Evolutionary conservation across 345 rosid genomes (phyloP).

Genomic region (Psidium guajava): DNA sequence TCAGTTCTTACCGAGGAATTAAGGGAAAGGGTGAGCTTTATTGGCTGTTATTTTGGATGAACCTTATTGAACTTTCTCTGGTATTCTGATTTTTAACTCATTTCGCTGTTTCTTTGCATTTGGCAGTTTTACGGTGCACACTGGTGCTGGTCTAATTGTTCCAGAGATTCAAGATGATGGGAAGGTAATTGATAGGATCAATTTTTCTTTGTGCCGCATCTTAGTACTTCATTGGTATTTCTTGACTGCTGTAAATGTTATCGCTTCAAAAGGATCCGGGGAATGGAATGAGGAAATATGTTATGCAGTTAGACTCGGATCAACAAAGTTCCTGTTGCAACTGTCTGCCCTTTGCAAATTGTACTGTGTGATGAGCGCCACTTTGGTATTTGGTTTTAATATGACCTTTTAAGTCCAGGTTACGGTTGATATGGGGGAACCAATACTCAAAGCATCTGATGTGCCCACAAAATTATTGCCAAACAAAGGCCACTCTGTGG

Average conservation of each 20-base stretch:
- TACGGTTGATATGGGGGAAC: conserved; percentile 93
- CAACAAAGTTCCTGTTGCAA: neutral
- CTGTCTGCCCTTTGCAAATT: neutral
- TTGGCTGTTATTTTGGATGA: neutral
- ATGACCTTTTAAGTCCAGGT: conserved; percentile 31
- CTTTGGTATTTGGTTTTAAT: neutral
- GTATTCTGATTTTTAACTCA: neutral
- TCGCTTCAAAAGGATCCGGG: neutral
- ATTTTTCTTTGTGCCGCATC: neutral
- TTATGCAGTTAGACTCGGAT: neutral
- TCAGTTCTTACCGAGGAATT: neutral
- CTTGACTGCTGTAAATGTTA: neutral
- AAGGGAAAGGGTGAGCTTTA: neutral
- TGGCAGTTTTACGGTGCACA: conserved; percentile 68
- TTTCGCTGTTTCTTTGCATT: neutral
- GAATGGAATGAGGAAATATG: neutral
- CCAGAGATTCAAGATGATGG: conserved; percentile 12
- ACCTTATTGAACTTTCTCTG: neutral
- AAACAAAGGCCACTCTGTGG: conserved; percentile 52
- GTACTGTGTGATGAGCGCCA: neutral
- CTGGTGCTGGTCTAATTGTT: neutral
- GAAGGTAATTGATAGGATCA: neutral
- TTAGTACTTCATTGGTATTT: neutral
- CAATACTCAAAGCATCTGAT: conserved; percentile 67
- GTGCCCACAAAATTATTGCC: conserved; percentile 70